A percentile compares a stretch with the other conserved stretches of the same genome.
phyloP scores from a whole-genome alignment of 2,329 filamentous ascomycete species.

The Exophiala aquamarina region DNA sequence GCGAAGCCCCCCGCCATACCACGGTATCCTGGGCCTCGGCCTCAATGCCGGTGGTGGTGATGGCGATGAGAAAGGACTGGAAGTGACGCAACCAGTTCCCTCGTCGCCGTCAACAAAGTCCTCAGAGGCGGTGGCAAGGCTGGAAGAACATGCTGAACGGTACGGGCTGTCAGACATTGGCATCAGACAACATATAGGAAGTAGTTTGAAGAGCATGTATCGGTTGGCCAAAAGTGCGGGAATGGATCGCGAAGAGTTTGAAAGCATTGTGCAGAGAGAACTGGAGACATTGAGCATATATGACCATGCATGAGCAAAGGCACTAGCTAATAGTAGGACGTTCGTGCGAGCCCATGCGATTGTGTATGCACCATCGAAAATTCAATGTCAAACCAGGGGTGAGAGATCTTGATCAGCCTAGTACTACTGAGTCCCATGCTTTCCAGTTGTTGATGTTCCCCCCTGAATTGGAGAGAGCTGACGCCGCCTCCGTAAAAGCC shows the following conservation, averaged over 20 bases:
- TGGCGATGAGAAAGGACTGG: slow-evolving; percentile 29
- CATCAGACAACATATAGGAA: slow-evolving; percentile 64
- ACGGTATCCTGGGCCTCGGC: not conserved
- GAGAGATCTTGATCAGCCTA: too few species aligned
- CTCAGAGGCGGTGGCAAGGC: slow-evolving; percentile 51
- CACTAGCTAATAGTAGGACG: too few species aligned
- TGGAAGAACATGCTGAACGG: slow-evolving; percentile 55
- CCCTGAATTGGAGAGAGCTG: too few species aligned
- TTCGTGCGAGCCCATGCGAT: too few species aligned
- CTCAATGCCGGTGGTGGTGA: not conserved
- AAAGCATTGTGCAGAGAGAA: slow-evolving; percentile 58
- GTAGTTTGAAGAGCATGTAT: slow-evolving; percentile 64
- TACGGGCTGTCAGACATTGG: slow-evolving; percentile 58
- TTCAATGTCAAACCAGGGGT: too few species aligned
- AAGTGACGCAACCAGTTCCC: slow-evolving; percentile 44
- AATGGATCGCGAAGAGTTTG: slow-evolving; percentile 60
- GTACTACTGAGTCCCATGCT: too few species aligned
- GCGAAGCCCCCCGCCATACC: slow-evolving; percentile 27
- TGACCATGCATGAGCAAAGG: slow-evolving; percentile 36
- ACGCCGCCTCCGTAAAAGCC: too few species aligned
- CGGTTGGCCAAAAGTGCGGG: slow-evolving; percentile 59
- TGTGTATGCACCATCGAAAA: too few species aligned
- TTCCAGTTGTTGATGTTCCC: too few species aligned
- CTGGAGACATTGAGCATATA: slow-evolving; percentile 58
- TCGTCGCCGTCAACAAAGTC: slow-evolving; percentile 44